Base-by-base conservation (phyloP, 371 early-diverging fungal genomes). In the Syncephalastrum racemosum region DNA sequence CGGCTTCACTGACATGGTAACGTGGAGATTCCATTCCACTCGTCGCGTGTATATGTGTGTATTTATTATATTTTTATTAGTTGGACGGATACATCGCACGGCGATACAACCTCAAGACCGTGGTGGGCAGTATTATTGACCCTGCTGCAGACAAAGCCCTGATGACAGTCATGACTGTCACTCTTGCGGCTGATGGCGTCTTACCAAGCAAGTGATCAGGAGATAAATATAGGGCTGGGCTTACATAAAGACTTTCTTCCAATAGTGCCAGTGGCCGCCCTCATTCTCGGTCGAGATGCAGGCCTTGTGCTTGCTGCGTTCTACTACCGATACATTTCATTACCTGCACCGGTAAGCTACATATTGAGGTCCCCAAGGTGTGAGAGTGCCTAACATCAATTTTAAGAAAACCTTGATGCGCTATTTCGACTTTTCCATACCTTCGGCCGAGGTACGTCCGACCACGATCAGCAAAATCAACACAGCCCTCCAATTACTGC, bases 141-240 rank as follows among this genome's bases (percentile, higher is more conserved):
- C 98, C 98, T 4, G 85, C 90, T n/a, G 97, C 97, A 4, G 98
- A 98, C 74, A 98, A 98, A 70, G 83, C 89, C 3, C 68, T 98
- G 20, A 95, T 97, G 96, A 94, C 95, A 0, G 85, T 89, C 12
- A 67, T 97, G 70, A 91, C 93, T 10, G 78, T 95, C 3, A 87
- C 95, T 23, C 67, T 97, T 53, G 82, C 87, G 4, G 81, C 81
- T 64, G 81, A 86, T 25, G 83, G 84, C 13, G 70, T 93, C 49
- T 60, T 98, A 50, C 95, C 98, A 31, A 59, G 93, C 91, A 77
- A 59, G 73, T 75, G 5, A 31, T 31, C 23, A 19, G 5, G n/a
- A 10, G 27, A 10, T 5, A 31, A 31, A 31, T 31, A n/a, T 8
- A 31, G 36, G 36, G 12, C 36, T 2, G 36, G 36, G 10, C 36